Evolutionary conservation across 257 asterid species (phyloP).

Genomic region (Solanum infundibuliforme): DNA sequence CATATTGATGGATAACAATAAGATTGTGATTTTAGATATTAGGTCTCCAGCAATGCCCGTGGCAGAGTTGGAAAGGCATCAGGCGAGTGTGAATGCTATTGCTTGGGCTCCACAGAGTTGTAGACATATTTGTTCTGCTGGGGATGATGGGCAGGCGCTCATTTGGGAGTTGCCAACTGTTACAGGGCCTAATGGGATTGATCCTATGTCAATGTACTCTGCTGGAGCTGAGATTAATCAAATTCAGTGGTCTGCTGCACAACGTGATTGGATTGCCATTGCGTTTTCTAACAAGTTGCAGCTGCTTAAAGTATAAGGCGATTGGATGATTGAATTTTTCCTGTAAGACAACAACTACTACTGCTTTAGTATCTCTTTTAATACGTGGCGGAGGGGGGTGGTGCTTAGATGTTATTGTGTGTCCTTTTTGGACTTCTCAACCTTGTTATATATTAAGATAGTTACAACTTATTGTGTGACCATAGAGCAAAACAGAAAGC

Average conservation of each 20-base stretch:
- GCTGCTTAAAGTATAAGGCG: slow-evolving; percentile 72
- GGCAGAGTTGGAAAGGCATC: slow-evolving; percentile 83
- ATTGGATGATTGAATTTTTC: not conserved
- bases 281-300: slow-evolving; percentile 83
- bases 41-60: slow-evolving; percentile 80
- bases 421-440: not conserved
- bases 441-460: not conserved
- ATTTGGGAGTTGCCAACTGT: slow-evolving; percentile 89
- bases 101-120: slow-evolving; percentile 93
- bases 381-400: not conserved
- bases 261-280: slow-evolving; percentile 81
- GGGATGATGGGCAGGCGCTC: slow-evolving; percentile 82
- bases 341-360: not conserved
- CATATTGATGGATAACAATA: slow-evolving; percentile 71
- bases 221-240: slow-evolving; percentile 76
- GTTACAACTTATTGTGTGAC: not conserved
- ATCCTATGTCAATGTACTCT: slow-evolving; percentile 63
- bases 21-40: slow-evolving; percentile 73
- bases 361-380: not conserved
- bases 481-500: not conserved
- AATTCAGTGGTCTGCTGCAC: slow-evolving; percentile 83
- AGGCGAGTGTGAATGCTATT: slow-evolving; percentile 75
- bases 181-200: slow-evolving; percentile 89
- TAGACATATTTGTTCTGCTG: slow-evolving; percentile 82
- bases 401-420: not conserved